Base-by-base conservation (phyloP, 2,329 filamentous ascomycete species). In the Trichoderma atrobrunneum region DNA sequence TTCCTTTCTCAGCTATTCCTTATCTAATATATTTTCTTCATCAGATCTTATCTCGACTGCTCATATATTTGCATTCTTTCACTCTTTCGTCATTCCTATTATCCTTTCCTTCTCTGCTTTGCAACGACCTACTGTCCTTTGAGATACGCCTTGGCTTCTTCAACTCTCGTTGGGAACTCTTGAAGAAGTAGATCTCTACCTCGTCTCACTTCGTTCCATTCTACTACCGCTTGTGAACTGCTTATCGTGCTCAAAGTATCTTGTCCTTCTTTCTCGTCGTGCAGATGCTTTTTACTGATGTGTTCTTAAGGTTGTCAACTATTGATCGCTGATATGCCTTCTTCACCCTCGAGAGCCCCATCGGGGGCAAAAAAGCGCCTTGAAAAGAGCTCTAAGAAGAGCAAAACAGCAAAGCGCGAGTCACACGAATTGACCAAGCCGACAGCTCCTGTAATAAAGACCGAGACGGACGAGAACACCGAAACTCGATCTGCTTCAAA, bases 161-260 rank as follows among this genome's bases (percentile, higher is more conserved):
- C 21, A 48, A 48, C n/a, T 5, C 48, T 51, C n/a, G 12, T 7
- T 12, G 1, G 12, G 1, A 7, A 14, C 0, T 1, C 2, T 51
- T 0, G 10, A 14, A 14, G n/a, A 5, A 21, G 8, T 3, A 51
- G 18, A 51, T 12, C n/a, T 6, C 43, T 51, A 7, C 10, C n/a
- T 21, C 11, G 21, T 2, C 1, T n/a, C 5, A 24, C 21, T 5
- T 51, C 10, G 48, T 7, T 24, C 5, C 5, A 21, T 51, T 21
- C 5, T 24, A 12, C 5, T 2, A 24, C 24, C 0, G 48, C 0
- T 51, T 24, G 1, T 3, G n/a, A 51, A 5, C 2, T 3, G 7
- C 48, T 12, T 24, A 24, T 24, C 11, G 10, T 2, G n/a, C 0
- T 12, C 48, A 51, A 51, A 0, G 48, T 51, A 51, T 51, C 48